These are phyloP conservation scores for Ceratocystis cubensis DNA, from an alignment of 2,329 filamentous ascomycete species.

Conservation along the genomic window DNA sequence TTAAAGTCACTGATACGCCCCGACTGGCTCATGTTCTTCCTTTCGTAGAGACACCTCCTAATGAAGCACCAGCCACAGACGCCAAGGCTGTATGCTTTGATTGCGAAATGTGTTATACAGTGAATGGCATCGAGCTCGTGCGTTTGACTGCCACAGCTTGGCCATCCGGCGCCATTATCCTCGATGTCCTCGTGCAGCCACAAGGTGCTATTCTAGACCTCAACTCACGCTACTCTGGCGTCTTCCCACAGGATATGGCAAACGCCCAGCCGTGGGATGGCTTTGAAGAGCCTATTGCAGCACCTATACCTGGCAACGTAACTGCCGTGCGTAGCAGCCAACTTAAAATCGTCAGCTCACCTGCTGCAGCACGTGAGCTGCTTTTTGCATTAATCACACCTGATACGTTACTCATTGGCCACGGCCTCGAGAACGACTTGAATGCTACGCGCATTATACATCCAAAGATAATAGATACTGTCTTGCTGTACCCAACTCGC, in stretches of 20 bases:
- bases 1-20: conserved; percentile 66
- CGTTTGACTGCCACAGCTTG: conserved; percentile 80
- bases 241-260: conserved; percentile 63
- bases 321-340: conserved; percentile 28
- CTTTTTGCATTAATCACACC: conserved; percentile 66
- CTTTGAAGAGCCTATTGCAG: conserved; percentile 25
- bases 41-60: conserved; percentile 65
- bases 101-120: conserved; percentile 96
- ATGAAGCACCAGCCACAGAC: conserved; percentile 35
- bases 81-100: conserved; percentile 71
- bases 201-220: conserved; percentile 76
- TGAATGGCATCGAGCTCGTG: conserved; percentile 74
- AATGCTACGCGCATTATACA: conserved; percentile 78
- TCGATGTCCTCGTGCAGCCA: conserved; percentile 78
- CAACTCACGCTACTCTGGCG: conserved; percentile 84
- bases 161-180: conserved; percentile 60
- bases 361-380: conserved; percentile 59
- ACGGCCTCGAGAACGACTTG: conserved; percentile 90
- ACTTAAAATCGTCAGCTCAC: conserved; percentile 64
- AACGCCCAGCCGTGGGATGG: conserved; percentile 48
- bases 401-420: conserved; percentile 73
- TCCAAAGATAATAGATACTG: conserved; percentile 71
- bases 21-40: conserved; percentile 67
- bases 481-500: conserved; percentile 69
- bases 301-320: conserved; percentile 23